Base-by-base conservation (phyloP, 2,329 filamentous ascomycete genomes). In the Fusarium oligoseptatum region DNA sequence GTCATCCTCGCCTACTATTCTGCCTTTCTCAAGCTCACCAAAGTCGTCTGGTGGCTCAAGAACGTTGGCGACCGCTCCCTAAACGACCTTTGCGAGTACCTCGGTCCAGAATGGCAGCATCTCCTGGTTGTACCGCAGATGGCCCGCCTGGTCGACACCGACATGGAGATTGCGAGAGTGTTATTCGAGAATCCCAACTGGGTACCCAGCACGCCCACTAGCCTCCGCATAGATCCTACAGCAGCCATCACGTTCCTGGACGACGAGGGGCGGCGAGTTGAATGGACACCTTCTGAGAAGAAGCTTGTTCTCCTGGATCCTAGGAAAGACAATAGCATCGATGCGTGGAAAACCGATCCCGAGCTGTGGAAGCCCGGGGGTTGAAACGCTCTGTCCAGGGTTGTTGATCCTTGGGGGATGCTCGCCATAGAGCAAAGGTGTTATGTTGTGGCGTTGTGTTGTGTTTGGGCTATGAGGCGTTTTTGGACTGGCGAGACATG, bases 1-100 rank as follows among this genome's bases (percentile, higher is more conserved):
- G 71, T 90, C 60, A 87, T 90, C 41, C 61, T 91, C 12, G 88
- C 87, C 2, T 82, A 90, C 72, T 89, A 89, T 68, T 81, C 88
- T 7, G 82, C 83, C 55, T 90, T 90, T 64, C 77, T 85, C 60
- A 89, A 88, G 76, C 62, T 88, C 2, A 79, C 82, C 12, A 62
- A 71, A 4, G 70, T 71, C 1, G 73, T 86, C 5, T 91, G 89
- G 89, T 91, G 88, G 88, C 80, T 88, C 64, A 66, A 74, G 3
- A 85, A 83, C 24, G 83, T 91, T 22, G 83, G 83, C 3, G 80
- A 87, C 43, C 84, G 83, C 17, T 84, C 88, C 68, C 83, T 90
- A 11, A 75, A 73, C 6, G 84, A 87, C 66, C 86, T 90, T 32
- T 80, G 77, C 67, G 70, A 82, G 7, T 72, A 83, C 20, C 71